Percentiles rank a stretch among this genome's conserved stretches.
phyloP scores from a whole-genome alignment of 371 early-diverging fungal genomes.

The Mortierella sp. region DNA sequence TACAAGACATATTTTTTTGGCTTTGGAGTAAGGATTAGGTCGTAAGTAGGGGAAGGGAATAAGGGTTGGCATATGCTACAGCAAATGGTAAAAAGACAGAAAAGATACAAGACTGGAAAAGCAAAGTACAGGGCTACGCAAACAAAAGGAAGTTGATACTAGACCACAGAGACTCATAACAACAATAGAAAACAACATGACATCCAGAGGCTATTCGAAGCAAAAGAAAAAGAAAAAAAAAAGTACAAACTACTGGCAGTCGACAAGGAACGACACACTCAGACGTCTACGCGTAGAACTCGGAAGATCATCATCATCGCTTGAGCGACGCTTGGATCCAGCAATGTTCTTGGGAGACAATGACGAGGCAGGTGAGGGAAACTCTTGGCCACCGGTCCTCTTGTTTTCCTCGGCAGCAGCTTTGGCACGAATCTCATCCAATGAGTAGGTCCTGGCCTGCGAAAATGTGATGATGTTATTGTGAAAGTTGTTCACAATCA shows the following conservation, averaged over 20 bases:
- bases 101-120: slow-evolving; percentile 19
- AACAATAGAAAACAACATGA: no score
- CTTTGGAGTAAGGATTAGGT: neutral
- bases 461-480: slow-evolving; percentile 38
- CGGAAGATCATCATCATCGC: slow-evolving; percentile 24
- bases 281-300: slow-evolving; percentile 40
- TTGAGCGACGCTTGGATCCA: slow-evolving; percentile 43
- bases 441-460: slow-evolving; percentile 7
- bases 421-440: slow-evolving; percentile 12
- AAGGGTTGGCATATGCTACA: slow-evolving; percentile 9
- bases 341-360: slow-evolving; percentile 22
- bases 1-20: neutral
- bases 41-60: neutral
- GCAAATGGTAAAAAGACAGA: neutral
- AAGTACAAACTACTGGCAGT: slow-evolving; percentile 21
- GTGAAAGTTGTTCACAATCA: slow-evolving; percentile 31
- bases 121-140: neutral
- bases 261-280: slow-evolving; percentile 47
- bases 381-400: slow-evolving; percentile 2
- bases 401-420: neutral
- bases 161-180: slow-evolving; percentile 4
- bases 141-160: neutral
- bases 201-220: neutral
- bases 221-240: slow-evolving; percentile 1
- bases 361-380: slow-evolving; percentile 45